Evolutionary conservation across 1,139 yeast species (phyloP), one percentile per base, ranked within the genome.

Genomic region (Yamadazyma dendronema): DNA sequence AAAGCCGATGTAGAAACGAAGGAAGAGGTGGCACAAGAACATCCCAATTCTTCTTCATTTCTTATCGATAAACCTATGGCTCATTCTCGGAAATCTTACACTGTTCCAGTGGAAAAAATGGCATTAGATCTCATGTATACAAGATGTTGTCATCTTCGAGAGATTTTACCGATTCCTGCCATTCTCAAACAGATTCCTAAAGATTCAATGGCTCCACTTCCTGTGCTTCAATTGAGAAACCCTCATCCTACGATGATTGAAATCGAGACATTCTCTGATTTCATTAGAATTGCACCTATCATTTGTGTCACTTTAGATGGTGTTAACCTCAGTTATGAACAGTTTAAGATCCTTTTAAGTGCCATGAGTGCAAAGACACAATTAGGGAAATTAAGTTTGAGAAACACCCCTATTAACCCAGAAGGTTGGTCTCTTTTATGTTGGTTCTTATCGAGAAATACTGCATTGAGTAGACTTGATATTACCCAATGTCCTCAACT

Each of bases 161-260:
- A 83, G 51, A 83, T 83, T 38, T 56, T 83, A 21, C 89, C 90
- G 0, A 81, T 83, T 34, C 87, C 92, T 2, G 87, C 90, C 1
- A 83, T 86, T 10, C 55, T 84, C 41, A 82, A 82, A 50, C 94
- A 84, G 52, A 69, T 84, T 38, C 87, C 86, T 11, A 70, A 77
- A 37, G 86, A 84, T 1, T 74, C 86, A 0, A 72, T 79, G 44
- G 85, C 83, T 13, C 87, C 90, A 2, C 66, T 84, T 14, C 80
- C 88, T 1, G 46, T 77, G 3, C 55, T 84, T 35, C 88, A 81
- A 48, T 55, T 84, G 36, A 66, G 84, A 45, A 84, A 84, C 46
- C 89, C 92, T 3, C 66, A 74, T 24, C 94, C 94, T 1, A 81
- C 90, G 0, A 65, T 81, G 70, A 77, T 84, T 31, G 94, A 84